Percentiles rank a stretch among this genome's conserved stretches.
phyloP scores from a whole-genome alignment of 129 eudicot genomes.

The Lactuca saligna region DNA sequence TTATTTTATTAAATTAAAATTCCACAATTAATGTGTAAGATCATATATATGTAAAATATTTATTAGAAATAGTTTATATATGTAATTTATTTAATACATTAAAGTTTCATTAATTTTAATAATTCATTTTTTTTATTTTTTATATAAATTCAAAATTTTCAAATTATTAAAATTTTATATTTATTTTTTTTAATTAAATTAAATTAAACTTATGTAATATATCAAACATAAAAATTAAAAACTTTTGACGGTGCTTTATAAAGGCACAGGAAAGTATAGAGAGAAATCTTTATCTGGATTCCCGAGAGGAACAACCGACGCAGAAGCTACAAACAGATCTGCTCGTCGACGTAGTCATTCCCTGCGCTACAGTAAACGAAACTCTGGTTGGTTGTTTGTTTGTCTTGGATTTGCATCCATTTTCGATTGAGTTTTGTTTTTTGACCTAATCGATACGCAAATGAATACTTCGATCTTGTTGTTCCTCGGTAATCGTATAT shows the following conservation, averaged over 20 bases:
- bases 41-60: too few relatives aligned
- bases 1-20: too few relatives aligned
- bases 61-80: too few relatives aligned
- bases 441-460: slow-evolving; percentile 23
- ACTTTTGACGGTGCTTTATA: not conserved
- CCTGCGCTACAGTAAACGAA: slow-evolving; percentile 20
- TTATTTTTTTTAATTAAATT: too few relatives aligned
- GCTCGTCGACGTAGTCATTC: slow-evolving; percentile 14
- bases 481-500: slow-evolving; percentile 7
- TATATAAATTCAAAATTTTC: too few relatives aligned
- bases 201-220: too few relatives aligned
- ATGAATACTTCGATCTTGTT: not conserved
- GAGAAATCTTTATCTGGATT: slow-evolving; percentile 16
- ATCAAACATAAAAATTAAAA: too few relatives aligned
- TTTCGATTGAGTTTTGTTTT: slow-evolving; percentile 2
- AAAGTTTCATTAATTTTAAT: too few relatives aligned
- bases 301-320: slow-evolving; percentile 20
- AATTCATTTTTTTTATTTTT: too few relatives aligned
- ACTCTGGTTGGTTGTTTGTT: not conserved
- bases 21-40: too few relatives aligned
- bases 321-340: slow-evolving; percentile 21
- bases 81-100: too few relatives aligned
- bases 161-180: too few relatives aligned
- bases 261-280: not conserved
- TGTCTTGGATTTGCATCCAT: not conserved